A percentile compares a stretch with the other conserved stretches of the same genome.
These are phyloP conservation scores for Apiospora arundinis DNA, from an alignment of 2,329 filamentous ascomycete genomes.

Conservation along the genomic window DNA sequence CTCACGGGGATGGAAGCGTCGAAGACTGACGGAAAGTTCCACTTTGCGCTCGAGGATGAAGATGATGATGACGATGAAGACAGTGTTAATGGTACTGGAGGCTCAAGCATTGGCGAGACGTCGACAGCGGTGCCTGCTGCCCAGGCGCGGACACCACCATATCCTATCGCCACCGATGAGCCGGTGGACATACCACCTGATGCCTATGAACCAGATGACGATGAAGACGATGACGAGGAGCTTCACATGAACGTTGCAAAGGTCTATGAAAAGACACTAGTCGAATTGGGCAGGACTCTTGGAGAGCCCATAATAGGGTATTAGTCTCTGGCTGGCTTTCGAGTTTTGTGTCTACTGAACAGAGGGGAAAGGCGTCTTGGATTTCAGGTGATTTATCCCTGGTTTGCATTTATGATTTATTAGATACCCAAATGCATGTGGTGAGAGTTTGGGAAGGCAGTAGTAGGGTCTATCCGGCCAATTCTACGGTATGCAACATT, in stretches of 20 bases:
- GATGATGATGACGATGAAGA: constrained; percentile 25
- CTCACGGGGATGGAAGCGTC: constrained; percentile 1
- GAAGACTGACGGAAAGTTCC: constrained; percentile 33
- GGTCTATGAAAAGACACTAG: constrained; percentile 82
- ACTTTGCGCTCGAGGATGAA: constrained; percentile 38
- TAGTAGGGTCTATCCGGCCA: neutral
- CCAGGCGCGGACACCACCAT: constrained; percentile 12
- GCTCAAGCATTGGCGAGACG: neutral
- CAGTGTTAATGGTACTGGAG: constrained; percentile 9
- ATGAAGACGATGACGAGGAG: constrained; percentile 39
- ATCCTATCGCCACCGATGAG: neutral
- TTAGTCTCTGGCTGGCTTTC: neutral
- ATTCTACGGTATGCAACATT: no score
- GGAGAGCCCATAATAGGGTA: constrained; percentile 45
- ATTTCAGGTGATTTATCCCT: neutral
- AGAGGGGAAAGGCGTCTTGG: neutral
- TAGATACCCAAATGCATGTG: constrained; percentile 5
- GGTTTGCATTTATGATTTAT: neutral
- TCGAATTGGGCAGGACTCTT: constrained; percentile 73
- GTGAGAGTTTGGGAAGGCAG: neutral
- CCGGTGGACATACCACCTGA: neutral
- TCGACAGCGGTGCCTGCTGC: neutral
- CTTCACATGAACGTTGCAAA: constrained; percentile 74
- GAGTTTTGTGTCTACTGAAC: neutral
- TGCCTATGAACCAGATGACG: constrained; percentile 27